Conservation (phyloP, 1,139 yeast species). For the Pichia sp. region DNA sequence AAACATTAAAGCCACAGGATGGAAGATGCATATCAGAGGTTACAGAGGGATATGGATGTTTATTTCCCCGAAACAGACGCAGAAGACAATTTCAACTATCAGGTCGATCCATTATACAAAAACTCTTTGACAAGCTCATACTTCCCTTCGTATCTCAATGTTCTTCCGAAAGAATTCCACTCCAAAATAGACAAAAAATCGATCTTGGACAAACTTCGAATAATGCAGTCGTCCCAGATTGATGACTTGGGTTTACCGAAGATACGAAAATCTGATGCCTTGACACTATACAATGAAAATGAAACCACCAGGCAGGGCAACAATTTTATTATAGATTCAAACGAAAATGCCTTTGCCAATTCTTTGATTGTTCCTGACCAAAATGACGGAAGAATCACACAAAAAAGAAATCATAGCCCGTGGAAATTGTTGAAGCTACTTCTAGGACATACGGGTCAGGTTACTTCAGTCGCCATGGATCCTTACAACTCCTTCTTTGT, state of each 20-base stretch:
- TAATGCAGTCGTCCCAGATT: neutral
- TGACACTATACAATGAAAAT: conserved; percentile 17
- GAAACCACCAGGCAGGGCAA: neutral
- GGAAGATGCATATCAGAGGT: conserved; percentile 7
- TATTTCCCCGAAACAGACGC: conserved; percentile 10
- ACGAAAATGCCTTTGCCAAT: conserved; percentile 28
- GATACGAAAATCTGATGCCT: conserved; percentile 6
- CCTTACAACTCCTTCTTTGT: conserved; percentile 90
- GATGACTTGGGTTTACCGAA: conserved; percentile 15
- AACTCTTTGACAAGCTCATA: conserved; percentile 19
- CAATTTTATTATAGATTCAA: conserved; percentile 9
- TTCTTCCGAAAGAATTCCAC: conserved; percentile 23
- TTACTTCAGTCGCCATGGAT: conserved; percentile 72
- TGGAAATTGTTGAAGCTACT: conserved; percentile 76
- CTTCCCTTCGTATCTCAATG: conserved; percentile 15
- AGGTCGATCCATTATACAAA: conserved; percentile 15
- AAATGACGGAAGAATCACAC: conserved; percentile 11
- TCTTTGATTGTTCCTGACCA: conserved; percentile 27
- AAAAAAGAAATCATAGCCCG: conserved; percentile 43
- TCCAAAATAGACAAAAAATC: conserved; percentile 17
- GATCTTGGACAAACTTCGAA: conserved; percentile 22
- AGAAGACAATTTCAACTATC: conserved; percentile 5
- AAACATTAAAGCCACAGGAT: neutral
- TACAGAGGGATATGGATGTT: conserved; percentile 2
- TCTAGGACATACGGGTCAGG: conserved; percentile 94